Evolutionary conservation across 176 grass and related monocot genomes (phyloP), one percentile per base, ranked within the genome.

Genomic region (Alloteropsis semialata): DNA sequence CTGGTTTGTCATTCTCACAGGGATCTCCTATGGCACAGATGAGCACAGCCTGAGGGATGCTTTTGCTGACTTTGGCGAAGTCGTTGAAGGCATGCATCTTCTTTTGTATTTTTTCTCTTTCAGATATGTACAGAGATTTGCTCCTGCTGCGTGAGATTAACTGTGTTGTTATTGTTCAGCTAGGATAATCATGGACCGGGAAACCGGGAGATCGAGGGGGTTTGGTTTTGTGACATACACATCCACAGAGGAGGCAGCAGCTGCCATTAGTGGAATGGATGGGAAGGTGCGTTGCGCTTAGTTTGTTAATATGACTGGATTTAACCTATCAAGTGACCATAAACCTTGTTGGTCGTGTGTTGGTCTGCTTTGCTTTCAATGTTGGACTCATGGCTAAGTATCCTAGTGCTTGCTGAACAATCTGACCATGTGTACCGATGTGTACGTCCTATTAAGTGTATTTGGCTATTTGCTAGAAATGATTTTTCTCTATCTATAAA

Each of bases 151-250:
- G 43, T 55, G 38, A 71, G 46, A 48, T 32, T 74, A 37, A 67
- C n/a, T 50, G 3, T 80, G 17, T 13, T 32, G 17, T 27, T 61
- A 25, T 78, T 89, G 43, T 89, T 68, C 86, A 94, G 92, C 92
- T 85, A 90, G 75, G 77, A 64, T 94, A 53, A 88, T 94, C 16
- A 72, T 72, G 57, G 92, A 94, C 43, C 78, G 89, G 6, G 86
- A 88, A 22, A 77, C 86, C 10, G 92, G 89, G 32, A 84, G 92
- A 28, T 94, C 92, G 2, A 94, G 92, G 66, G 92, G 89, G 22
- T 94, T 94, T 82, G 92, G 82, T 51, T 94, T 94, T 57, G 92
- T 94, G 32, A 94, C 86, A 14, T 94, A 81, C 80, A 84, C 89
- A 43, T 87, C 88, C 19, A 44, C 33, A 0, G 92, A 94, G 13